Base-by-base conservation (phyloP, 2,329 filamentous ascomycete species). In the Salinomyces thailandicus region DNA sequence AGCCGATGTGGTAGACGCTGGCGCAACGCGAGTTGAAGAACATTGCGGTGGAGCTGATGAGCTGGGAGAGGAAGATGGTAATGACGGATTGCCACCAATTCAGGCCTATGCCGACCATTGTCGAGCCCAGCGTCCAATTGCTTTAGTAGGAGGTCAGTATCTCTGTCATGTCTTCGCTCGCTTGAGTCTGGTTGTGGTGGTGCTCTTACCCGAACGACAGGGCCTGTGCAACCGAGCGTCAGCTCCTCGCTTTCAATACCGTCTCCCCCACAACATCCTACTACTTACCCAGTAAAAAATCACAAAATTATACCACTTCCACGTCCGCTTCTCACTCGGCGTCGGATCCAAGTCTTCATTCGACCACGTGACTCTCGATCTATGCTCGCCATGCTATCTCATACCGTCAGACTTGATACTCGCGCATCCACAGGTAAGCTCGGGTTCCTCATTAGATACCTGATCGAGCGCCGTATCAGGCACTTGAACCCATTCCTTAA, bases 31-130 rank as follows among this genome's bases (percentile, higher is more conserved):
- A 69, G 44, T 50, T 47, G 4, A 48, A 32, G 11, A 47, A 36
- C 38, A 47, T 45, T 7, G 42, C 71, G 28, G 72, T 61, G 22
- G 67, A 68, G 27, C 72, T 64, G 41, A 70, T 67, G 48, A 69
- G 64, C 54, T 68, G 69, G 7, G 58, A 63, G 5, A 69, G 50
- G 5, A 66, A 66, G 33, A 69, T 64, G 26, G 73, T 75, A 28
- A 58, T 62, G 33, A 73, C 62, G 3, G 69, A 68, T 49, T 77
- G 73, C 31, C 64, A 61, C 62, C 71, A 76, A 36, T 62, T 68
- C 14, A 77, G 58, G 2, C 73, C 72, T 16, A 70, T 62, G 9
- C 64, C 60, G 8, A 71, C 55, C 39, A 71, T 67, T 32, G 64
- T 62, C 19, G 60, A 62, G 3, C 65, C 68, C 6, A 67, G 46